A percentile compares a stretch with the other conserved stretches of the same genome.
Evolutionary conservation across 495 filamentous ascomycete species (phyloP).

Genomic region (Viridothelium virens): DNA sequence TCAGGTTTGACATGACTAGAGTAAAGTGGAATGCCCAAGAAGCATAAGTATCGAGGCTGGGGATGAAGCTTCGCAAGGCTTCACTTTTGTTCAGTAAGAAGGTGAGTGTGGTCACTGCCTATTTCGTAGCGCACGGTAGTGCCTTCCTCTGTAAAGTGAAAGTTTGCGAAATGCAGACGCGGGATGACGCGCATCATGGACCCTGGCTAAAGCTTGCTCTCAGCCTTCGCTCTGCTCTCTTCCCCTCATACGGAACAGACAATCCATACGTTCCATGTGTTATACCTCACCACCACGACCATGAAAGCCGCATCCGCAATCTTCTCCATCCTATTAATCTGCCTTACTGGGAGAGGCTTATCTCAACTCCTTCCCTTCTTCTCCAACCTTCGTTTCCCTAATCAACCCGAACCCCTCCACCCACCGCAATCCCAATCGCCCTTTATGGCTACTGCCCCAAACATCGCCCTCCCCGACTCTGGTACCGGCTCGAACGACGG

Average conservation of each 20-base stretch:
- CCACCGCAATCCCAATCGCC: constrained; percentile 14
- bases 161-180: neutral
- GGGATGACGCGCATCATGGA: neutral
- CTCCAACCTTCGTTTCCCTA: neutral
- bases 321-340: neutral
- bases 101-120: too few species aligned
- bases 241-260: too few species aligned
- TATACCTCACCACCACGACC: too few species aligned
- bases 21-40: neutral
- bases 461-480: constrained; percentile 6
- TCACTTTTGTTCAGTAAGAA: too few species aligned
- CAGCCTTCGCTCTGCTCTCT: neutral
- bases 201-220: neutral
- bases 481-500: neutral
- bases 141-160: neutral
- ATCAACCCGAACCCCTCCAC: neutral
- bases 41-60: neutral
- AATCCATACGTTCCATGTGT: too few species aligned
- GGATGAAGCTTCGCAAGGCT: neutral
- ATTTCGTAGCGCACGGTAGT: too few species aligned
- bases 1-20: neutral
- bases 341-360: neutral
- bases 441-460: constrained; percentile 21
- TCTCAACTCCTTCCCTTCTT: constrained; percentile 3
- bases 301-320: neutral